Conservation (phyloP, 176 grass and related monocot genomes). For the Coix lacrymajobi region DNA sequence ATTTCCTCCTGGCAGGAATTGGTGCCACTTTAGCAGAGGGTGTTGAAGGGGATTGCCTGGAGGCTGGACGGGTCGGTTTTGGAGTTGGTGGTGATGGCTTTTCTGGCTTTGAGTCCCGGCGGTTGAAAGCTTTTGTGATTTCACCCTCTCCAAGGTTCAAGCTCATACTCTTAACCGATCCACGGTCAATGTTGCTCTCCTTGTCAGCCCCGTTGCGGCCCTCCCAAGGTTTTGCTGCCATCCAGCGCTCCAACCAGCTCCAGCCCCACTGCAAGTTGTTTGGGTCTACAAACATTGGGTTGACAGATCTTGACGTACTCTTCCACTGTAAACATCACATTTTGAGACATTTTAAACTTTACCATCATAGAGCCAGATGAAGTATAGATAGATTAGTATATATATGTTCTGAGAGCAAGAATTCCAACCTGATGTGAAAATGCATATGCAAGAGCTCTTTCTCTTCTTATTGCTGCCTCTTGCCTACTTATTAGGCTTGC, state of each 20-base stretch:
- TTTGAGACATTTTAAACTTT: conserved; percentile 17
- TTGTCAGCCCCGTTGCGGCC: conserved; percentile 47
- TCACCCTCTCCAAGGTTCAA: conserved; percentile 70
- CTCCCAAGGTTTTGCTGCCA: conserved; percentile 88
- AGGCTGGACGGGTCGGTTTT: conserved; percentile 40
- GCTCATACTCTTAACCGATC: conserved; percentile 46
- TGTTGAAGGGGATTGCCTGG: conserved; percentile 49
- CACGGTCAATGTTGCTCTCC: conserved; percentile 49
- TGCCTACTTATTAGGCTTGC: conserved; percentile 90
- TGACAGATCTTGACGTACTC: conserved; percentile 72
- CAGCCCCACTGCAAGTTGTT: conserved; percentile 96
- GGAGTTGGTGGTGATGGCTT: conserved; percentile 48
- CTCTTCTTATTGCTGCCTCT: conserved; percentile 84
- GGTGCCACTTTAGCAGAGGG: conserved; percentile 47
- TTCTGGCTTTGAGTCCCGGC: conserved; percentile 55
- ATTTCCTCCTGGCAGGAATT: conserved; percentile 48
- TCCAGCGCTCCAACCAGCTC: conserved; percentile 99
- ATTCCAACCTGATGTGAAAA: conserved; percentile 94
- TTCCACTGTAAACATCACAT: conserved; percentile 71
- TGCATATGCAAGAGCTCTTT: conserved; percentile 87
- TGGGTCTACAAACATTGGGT: conserved; percentile 91
- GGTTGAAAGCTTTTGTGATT: conserved; percentile 83
- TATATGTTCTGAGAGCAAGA: background rate
- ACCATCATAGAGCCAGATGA: background rate
- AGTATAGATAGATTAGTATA: background rate